Evolutionary conservation across 1,284 basidiomycete species (phyloP).

Genomic region (Erythrobasidium hasegawianum): DNA sequence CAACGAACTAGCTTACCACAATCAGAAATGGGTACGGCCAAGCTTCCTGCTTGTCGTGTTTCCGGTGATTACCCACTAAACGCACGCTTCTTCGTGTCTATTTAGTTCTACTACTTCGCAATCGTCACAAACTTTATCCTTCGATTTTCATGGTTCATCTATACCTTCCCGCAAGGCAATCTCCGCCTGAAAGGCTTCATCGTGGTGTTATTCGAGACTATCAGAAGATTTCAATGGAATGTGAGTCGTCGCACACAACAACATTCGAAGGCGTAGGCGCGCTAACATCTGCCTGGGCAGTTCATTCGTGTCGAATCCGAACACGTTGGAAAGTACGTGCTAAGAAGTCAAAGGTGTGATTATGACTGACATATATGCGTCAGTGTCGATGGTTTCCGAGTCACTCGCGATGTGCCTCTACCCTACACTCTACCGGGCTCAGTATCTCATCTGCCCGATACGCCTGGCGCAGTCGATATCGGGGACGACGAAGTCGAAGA

Average conservation of each 20-base stretch:
- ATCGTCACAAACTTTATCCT: slow-evolving; percentile 39
- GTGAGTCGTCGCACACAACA: not conserved
- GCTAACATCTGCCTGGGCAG: slow-evolving; percentile 26
- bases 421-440: slow-evolving; percentile 20
- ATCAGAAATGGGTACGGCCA: slow-evolving; percentile 35
- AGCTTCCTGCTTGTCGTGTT: too few relatives aligned
- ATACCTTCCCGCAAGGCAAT: not conserved
- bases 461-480: not conserved
- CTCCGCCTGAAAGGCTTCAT: slow-evolving; percentile 28
- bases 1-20: slow-evolving; percentile 42
- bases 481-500: slow-evolving; percentile 12
- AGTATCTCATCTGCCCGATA: not conserved
- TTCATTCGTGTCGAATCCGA: slow-evolving; percentile 31
- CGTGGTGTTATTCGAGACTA: slow-evolving; percentile 19
- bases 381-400: slow-evolving; percentile 36
- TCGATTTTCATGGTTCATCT: slow-evolving; percentile 41
- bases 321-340: slow-evolving; percentile 11
- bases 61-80: too few relatives aligned
- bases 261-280: not conserved
- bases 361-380: too few relatives aligned
- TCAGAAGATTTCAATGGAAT: slow-evolving; percentile 34
- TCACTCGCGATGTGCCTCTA: slow-evolving; percentile 32
- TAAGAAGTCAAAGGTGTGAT: too few relatives aligned
- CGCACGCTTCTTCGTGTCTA: not conserved
- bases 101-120: slow-evolving; percentile 41